Evolutionary conservation across 345 rosid genomes (phyloP).

Genomic region (Corymbia maculata): DNA sequence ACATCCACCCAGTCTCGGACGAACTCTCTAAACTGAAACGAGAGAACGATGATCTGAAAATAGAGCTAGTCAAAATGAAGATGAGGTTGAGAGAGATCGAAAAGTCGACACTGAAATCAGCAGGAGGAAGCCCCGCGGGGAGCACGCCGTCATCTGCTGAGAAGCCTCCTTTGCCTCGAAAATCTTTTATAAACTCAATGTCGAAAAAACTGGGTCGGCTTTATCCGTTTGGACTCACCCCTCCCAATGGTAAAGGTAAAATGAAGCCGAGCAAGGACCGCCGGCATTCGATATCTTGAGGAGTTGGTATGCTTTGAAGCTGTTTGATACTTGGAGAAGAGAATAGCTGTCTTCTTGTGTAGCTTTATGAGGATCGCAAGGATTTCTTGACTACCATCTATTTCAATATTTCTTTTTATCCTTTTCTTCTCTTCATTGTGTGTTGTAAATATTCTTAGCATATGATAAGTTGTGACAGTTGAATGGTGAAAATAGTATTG

Average conservation of each 20-base stretch:
- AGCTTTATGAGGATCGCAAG: slow-evolving; percentile 1
- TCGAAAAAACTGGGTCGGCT: slow-evolving; percentile 75
- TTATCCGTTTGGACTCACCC: slow-evolving; percentile 53
- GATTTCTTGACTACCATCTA: not conserved
- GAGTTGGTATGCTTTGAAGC: not conserved
- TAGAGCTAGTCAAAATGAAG: slow-evolving; percentile 74
- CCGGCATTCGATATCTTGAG: slow-evolving; percentile 85
- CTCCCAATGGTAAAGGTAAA: slow-evolving; percentile 33
- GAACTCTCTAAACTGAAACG: slow-evolving; percentile 54
- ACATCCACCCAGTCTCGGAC: slow-evolving; percentile 38
- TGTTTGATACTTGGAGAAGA: not conserved
- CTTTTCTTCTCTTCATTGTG: not conserved
- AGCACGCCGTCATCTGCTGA: slow-evolving; percentile 25
- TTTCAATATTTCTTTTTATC: not conserved
- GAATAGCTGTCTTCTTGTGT: not conserved
- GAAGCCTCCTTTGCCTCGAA: slow-evolving; percentile 75
- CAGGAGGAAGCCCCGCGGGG: slow-evolving; percentile 18
- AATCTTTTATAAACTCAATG: slow-evolving; percentile 66
- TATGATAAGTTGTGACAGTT: not conserved
- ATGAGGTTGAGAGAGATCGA: slow-evolving; percentile 77
- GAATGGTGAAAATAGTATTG: not conserved
- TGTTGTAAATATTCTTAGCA: not conserved
- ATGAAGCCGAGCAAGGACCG: slow-evolving; percentile 63
- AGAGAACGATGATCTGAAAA: slow-evolving; percentile 78
- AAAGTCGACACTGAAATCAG: slow-evolving; percentile 12